A percentile compares a stretch with the other conserved stretches of the same genome.
Conservation (phyloP, 371 early-diverging fungal species). For the Batkoa obscura region DNA sequence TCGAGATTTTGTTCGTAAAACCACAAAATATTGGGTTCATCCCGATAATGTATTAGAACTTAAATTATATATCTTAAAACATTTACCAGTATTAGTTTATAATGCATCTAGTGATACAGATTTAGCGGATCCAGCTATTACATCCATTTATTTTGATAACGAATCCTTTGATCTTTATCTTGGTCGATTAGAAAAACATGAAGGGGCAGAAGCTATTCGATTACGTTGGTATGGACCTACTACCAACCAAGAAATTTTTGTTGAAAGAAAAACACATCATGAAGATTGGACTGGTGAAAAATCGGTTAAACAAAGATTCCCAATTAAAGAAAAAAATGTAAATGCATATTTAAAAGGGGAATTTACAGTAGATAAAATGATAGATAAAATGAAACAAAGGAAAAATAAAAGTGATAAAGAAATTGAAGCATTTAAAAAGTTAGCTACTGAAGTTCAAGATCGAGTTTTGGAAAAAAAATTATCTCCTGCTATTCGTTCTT, state of each 20-base stretch:
- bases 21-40: slow-evolving; percentile 97
- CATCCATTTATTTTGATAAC: slow-evolving; percentile 92
- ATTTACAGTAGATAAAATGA: slow-evolving; percentile 51
- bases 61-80: slow-evolving; percentile 74
- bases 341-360: slow-evolving; percentile 65
- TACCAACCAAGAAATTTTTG: slow-evolving; percentile 49
- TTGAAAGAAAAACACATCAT: slow-evolving; percentile 94
- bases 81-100: slow-evolving; percentile 91
- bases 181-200: slow-evolving; percentile 77
- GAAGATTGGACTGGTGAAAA: slow-evolving; percentile 95
- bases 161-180: slow-evolving; percentile 77
- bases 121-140: slow-evolving; percentile 61
- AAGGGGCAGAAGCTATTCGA: slow-evolving; percentile 82
- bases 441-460: slow-evolving; percentile 68
- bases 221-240: slow-evolving; percentile 75
- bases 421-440: slow-evolving; percentile 40
- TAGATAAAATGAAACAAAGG: slow-evolving; percentile 57
- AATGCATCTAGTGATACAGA: slow-evolving; percentile 27
- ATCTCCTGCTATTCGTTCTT: slow-evolving; percentile 80
- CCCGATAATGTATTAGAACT: slow-evolving; percentile 96
- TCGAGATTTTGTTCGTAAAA: slow-evolving; percentile 65
- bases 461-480: slow-evolving; percentile 55
- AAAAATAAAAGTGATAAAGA: slow-evolving; percentile 57
- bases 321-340: slow-evolving; percentile 87
- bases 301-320: slow-evolving; percentile 86